These are phyloP conservation scores for Aspergillus hiratsukae DNA, from an alignment of 2,329 filamentous ascomycete species.

Conservation along the genomic window DNA sequence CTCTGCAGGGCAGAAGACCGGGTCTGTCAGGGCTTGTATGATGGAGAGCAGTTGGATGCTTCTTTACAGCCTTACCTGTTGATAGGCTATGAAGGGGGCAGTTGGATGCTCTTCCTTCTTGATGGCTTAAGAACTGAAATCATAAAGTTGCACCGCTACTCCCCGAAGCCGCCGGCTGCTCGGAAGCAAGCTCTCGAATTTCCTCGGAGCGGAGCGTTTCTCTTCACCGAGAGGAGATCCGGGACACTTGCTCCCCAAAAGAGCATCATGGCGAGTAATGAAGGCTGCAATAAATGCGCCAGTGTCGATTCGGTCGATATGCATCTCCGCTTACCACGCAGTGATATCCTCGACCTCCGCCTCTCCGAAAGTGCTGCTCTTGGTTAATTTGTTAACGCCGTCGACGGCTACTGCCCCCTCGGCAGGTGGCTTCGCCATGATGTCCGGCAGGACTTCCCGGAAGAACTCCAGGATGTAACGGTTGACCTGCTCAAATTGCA, in stretches of 20 bases:
- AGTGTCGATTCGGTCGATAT: slow-evolving; percentile 4
- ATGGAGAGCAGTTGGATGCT: slow-evolving; percentile 44
- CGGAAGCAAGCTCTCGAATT: slow-evolving; percentile 4
- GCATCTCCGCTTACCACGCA: slow-evolving; percentile 62
- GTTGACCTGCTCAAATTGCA: slow-evolving; percentile 98
- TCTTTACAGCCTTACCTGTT: slow-evolving; percentile 36
- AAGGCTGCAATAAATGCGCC: slow-evolving; percentile 30
- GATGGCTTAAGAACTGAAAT: slow-evolving; percentile 34
- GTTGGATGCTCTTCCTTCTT: slow-evolving; percentile 40
- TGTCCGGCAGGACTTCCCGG: slow-evolving; percentile 75
- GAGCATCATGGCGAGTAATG: slow-evolving; percentile 7
- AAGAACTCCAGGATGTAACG: slow-evolving; percentile 79
- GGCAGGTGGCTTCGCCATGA: slow-evolving; percentile 66
- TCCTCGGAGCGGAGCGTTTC: slow-evolving; percentile 14
- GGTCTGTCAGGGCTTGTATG: slow-evolving; percentile 22
- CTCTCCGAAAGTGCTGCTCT: slow-evolving; percentile 90
- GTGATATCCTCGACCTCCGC: slow-evolving; percentile 96
- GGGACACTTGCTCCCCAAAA: slow-evolving; percentile 4
- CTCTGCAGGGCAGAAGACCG: slow-evolving; percentile 2
- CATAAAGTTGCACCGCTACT: slow-evolving; percentile 29
- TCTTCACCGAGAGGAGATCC: slow-evolving; percentile 14
- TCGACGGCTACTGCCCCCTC: slow-evolving; percentile 47
- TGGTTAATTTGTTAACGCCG: slow-evolving; percentile 61
- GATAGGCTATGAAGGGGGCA: slow-evolving; percentile 34
- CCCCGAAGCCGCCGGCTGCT: slow-evolving; percentile 15